Evolutionary conservation across 2,329 filamentous ascomycete genomes (phyloP).

Genomic region (Cytospora leucostoma): DNA sequence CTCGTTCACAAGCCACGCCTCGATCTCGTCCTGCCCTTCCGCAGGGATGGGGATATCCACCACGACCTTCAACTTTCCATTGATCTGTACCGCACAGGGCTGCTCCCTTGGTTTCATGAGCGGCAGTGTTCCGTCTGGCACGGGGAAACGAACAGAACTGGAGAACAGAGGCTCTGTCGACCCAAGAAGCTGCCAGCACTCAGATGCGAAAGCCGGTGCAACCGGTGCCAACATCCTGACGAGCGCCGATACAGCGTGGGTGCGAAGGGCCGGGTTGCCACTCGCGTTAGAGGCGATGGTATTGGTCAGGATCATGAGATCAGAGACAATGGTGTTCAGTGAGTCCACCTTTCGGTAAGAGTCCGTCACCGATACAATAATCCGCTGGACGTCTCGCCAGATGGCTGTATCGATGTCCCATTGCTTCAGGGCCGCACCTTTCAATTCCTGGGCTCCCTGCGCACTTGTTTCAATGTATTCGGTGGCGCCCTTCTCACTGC

Average conservation of each 20-base stretch:
- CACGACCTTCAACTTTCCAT: conserved; percentile 74
- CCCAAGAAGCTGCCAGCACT: conserved; percentile 70
- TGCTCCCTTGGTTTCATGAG: conserved; percentile 52
- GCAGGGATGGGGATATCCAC: conserved; percentile 62
- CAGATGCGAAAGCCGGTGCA: conserved; percentile 77
- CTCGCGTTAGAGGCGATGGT: conserved; percentile 51
- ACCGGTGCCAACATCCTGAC: conserved; percentile 77
- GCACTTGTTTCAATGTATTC: conserved; percentile 23
- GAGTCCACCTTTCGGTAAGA: conserved; percentile 73
- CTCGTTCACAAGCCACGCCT: conserved; percentile 61
- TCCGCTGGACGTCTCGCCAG: conserved; percentile 67
- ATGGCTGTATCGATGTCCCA: conserved; percentile 54
- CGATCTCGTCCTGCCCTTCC: conserved; percentile 45
- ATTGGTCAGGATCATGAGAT: conserved; percentile 82
- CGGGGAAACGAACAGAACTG: conserved; percentile 58
- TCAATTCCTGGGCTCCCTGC: conserved; percentile 36
- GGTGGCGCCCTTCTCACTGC: background rate
- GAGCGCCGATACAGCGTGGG: conserved; percentile 56
- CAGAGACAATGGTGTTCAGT: conserved; percentile 81
- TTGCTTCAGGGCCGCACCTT: conserved; percentile 37
- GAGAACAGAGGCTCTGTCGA: conserved; percentile 45
- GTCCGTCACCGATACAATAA: conserved; percentile 65
- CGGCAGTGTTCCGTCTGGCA: conserved; percentile 51
- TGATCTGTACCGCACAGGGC: conserved; percentile 71
- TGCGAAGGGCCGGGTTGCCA: conserved; percentile 47